Evolutionary conservation across 2,329 filamentous ascomycete species (phyloP).

Genomic region (Fusarium sp.): DNA sequence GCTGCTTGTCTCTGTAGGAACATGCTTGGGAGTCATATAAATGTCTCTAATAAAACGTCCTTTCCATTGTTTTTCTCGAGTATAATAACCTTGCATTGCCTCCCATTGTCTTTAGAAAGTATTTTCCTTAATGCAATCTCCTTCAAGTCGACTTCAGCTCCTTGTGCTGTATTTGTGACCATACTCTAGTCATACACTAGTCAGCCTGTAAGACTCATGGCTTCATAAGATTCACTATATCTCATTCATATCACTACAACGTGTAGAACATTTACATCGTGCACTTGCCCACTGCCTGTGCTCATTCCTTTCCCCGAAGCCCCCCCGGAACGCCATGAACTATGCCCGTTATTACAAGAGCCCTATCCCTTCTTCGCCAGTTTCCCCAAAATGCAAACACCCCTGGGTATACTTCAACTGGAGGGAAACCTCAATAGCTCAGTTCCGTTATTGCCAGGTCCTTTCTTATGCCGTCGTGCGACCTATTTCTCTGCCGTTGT

Average conservation of each 20-base stretch:
- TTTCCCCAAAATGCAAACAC: slow-evolving; percentile 39
- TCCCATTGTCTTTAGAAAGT: background rate
- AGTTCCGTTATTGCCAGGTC: background rate
- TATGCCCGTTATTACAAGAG: slow-evolving; percentile 34
- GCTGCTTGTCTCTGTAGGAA: no score
- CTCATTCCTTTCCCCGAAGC: slow-evolving; percentile 11
- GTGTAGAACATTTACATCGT: slow-evolving; percentile 16
- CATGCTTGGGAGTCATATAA: background rate
- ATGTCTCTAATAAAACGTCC: background rate
- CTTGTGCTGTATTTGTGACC: background rate
- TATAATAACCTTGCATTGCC: background rate
- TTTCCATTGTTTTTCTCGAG: background rate
- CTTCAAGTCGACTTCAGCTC: background rate
- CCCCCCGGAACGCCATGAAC: slow-evolving; percentile 40
- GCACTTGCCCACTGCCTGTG: slow-evolving; percentile 46
- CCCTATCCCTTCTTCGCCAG: slow-evolving; percentile 28
- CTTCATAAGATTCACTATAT: slow-evolving; percentile 12
- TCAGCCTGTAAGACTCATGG: no score
- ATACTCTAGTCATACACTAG: background rate
- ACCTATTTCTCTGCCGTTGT: slow-evolving; percentile 7
- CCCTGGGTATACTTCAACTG: slow-evolving; percentile 39
- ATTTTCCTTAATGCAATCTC: background rate
- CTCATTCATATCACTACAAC: slow-evolving; percentile 22
- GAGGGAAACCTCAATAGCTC: slow-evolving; percentile 10
- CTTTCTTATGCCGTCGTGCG: slow-evolving; percentile 1